These are phyloP conservation scores for Choiromyces venosus DNA, from an alignment of 495 filamentous ascomycete species.

Conservation along the genomic window DNA sequence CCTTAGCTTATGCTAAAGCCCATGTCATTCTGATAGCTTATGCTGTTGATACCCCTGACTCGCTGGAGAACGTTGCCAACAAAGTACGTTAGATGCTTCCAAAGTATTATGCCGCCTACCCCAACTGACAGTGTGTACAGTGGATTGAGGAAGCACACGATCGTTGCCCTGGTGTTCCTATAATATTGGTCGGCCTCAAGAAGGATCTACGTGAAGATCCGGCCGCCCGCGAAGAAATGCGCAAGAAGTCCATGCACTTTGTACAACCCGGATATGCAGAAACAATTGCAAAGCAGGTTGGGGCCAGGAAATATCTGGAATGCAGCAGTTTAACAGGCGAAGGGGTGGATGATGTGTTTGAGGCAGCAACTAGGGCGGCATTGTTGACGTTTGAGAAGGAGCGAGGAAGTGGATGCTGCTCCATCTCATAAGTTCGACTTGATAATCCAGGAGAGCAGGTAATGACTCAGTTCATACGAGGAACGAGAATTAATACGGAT, in stretches of 20 bases:
- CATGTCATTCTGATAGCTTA: conserved; percentile 98
- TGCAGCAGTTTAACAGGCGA: conserved; percentile 96
- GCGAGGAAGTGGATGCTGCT: conserved; percentile 76
- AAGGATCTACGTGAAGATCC: conserved; percentile 97
- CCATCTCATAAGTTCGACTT: conserved; percentile 66
- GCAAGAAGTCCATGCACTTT: conserved; percentile 85
- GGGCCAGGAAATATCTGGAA: conserved; percentile 92
- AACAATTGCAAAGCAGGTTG: conserved; percentile 73
- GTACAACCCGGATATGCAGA: conserved; percentile 73
- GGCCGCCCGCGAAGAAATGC: conserved; percentile 91
- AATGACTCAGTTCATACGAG: background rate
- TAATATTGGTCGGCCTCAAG: conserved; percentile 94
- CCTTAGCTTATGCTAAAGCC: conserved; percentile 92
- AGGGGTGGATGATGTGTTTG: conserved; percentile 97
- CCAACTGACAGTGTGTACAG: conserved; percentile 47
- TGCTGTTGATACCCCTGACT: conserved; percentile 90
- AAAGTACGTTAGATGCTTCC: conserved; percentile 57
- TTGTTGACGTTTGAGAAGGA: conserved; percentile 85
- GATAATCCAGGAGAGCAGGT: background rate
- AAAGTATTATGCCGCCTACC: conserved; percentile 6
- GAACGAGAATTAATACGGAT: background rate
- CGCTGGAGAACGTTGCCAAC: conserved; percentile 94
- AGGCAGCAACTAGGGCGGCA: conserved; percentile 93
- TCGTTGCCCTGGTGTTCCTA: conserved; percentile 84
- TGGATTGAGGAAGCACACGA: conserved; percentile 97